Evolutionary conservation across 2,329 filamentous ascomycete genomes (phyloP), one percentile per base, ranked within the genome.

Genomic region (Rugonectria rugulosa): DNA sequence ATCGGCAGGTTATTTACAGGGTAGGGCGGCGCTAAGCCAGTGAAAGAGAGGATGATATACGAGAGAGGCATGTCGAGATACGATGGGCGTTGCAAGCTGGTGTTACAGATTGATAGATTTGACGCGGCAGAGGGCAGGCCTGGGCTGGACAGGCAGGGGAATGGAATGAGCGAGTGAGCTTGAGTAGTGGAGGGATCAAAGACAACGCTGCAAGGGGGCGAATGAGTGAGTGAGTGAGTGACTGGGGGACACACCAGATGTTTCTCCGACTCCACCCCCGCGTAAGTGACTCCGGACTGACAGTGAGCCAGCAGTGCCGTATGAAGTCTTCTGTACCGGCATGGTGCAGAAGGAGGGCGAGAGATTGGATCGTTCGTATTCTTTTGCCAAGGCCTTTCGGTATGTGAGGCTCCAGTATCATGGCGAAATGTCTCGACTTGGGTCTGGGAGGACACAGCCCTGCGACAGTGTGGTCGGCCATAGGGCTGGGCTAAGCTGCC

Each of bases 51-150:
- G 15, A n/a, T n/a, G n/a, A n/a, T 42, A 49, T 49, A 49, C 44
- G 52, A 40, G 31, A 21, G 52, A 29, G n/a, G 37, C 50, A 53
- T 48, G 19, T 12, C 32, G 24, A 17, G 19, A n/a, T 31, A 26
- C 15, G 47, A 14, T 36, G 15, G 24, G 10, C 21, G 52, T 43
- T 34, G 43, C 44, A 27, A 8, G 32, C 26, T 46, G 34, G 50
- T 27, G 52, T 55, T 40, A 34, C 52, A 55, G 44, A 44, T 49
- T 49, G 19, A 54, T 31, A 49, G 38, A 44, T 43, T n/a, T 54
- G 45, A 37, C 31, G 26, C 44, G 44, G 51, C 42, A 45, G 14
- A 37, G 27, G 17, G 40, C n/a, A 40, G 34, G 36, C 32, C 50
- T 45, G 42, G 50, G 50, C 34, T 42, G 29, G 47, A 9, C 20